Evolutionary conservation across 352 stramenopile species (phyloP).

Genomic region (Pythium folliculosum): DNA sequence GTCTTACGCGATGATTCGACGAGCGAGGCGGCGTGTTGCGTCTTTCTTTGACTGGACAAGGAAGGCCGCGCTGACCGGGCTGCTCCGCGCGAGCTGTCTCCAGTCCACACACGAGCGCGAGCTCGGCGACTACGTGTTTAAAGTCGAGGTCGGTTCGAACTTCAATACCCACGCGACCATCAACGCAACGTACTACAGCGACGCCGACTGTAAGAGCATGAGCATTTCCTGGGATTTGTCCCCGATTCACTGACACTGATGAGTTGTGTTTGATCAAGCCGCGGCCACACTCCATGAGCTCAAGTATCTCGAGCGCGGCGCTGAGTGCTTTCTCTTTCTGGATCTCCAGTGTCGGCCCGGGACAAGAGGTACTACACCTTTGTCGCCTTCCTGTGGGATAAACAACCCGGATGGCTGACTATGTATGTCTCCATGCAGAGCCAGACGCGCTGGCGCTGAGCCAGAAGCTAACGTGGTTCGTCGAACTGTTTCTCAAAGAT

Average conservation of each 20-base stretch:
- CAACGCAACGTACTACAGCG: slow-evolving; percentile 64
- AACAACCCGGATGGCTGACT: too few species aligned
- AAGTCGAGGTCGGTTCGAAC: slow-evolving; percentile 57
- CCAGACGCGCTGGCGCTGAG: slow-evolving; percentile 44
- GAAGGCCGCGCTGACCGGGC: slow-evolving; percentile 40
- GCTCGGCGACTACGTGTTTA: slow-evolving; percentile 64
- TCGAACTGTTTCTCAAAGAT: slow-evolving; percentile 55
- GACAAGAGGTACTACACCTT: slow-evolving; percentile 46
- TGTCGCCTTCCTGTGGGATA: too few species aligned
- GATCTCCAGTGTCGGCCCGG: slow-evolving; percentile 56
- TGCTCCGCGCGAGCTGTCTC: slow-evolving; percentile 48
- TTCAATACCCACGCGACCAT: slow-evolving; percentile 56
- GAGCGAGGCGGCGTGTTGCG: slow-evolving; percentile 27
- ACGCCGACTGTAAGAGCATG: slow-evolving; percentile 59
- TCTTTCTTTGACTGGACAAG: slow-evolving; percentile 39
- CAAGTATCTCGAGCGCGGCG: slow-evolving; percentile 67
- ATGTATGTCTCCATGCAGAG: slow-evolving; percentile 31
- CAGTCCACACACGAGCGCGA: slow-evolving; percentile 38
- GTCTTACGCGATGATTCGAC: slow-evolving; percentile 42
- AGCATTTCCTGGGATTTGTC: background rate
- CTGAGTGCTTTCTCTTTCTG: slow-evolving; percentile 70
- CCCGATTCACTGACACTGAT: background rate
- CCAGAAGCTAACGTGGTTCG: slow-evolving; percentile 52
- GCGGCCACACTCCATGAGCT: slow-evolving; percentile 67
- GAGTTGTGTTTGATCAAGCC: slow-evolving; percentile 31